Conservation (phyloP, 371 early-diverging fungal genomes). For the Lichtheimia ramosa region DNA sequence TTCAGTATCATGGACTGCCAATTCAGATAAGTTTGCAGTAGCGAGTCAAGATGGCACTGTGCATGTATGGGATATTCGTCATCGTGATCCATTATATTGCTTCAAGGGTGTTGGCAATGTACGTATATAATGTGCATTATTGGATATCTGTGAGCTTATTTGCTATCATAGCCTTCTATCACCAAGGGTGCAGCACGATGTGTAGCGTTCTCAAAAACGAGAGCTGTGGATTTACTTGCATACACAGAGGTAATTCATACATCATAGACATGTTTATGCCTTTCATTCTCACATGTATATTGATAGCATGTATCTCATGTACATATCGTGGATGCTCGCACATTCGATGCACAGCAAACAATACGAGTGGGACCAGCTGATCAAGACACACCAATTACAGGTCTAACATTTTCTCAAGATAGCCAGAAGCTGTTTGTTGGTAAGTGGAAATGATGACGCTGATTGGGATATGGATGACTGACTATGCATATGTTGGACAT, state of each 20-base stretch:
- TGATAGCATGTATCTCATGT: constrained; percentile 79
- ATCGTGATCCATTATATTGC: constrained; percentile 37
- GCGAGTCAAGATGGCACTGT: constrained; percentile 86
- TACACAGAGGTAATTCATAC: constrained; percentile 69
- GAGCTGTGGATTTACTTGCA: constrained; percentile 78
- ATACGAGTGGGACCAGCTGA: constrained; percentile 53
- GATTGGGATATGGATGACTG: too few relatives aligned
- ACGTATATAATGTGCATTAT: background rate
- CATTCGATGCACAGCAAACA: constrained; percentile 72
- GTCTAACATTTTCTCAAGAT: constrained; percentile 77
- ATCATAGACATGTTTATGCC: too few relatives aligned
- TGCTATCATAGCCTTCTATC: constrained; percentile 40
- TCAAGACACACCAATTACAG: constrained; percentile 79
- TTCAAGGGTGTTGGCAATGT: constrained; percentile 32
- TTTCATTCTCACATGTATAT: too few relatives aligned
- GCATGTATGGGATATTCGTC: constrained; percentile 67
- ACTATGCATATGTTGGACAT: background rate
- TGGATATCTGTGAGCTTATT: too few relatives aligned
- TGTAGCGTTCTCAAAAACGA: constrained; percentile 82
- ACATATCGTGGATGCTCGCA: constrained; percentile 84
- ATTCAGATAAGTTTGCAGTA: constrained; percentile 73
- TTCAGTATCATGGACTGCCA: constrained; percentile 74
- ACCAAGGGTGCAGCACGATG: constrained; percentile 83
- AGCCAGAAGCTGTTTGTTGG: constrained; percentile 81
- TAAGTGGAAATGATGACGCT: constrained; percentile 20